Percentiles rank a stretch among this genome's conserved stretches.
phyloP scores from a whole-genome alignment of 352 stramenopile species.

The Pseudoperonospora humuli region DNA sequence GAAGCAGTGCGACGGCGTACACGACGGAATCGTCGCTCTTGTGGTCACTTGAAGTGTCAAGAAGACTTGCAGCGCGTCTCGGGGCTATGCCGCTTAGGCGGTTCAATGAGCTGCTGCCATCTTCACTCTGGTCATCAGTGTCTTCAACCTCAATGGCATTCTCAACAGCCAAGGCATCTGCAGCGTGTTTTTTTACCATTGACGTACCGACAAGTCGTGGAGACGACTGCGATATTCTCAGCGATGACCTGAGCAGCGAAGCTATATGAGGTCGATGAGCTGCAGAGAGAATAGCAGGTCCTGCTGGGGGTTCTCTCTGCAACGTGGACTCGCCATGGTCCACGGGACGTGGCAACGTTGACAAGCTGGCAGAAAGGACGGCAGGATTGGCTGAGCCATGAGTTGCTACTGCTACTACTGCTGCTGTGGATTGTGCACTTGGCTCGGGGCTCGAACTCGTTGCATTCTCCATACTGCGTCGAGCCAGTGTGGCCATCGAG shows the following conservation, averaged over 20 bases:
- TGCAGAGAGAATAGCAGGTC: conserved; percentile 9
- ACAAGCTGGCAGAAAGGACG: conserved; percentile 23
- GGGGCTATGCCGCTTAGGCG: not conserved
- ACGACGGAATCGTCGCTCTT: conserved; percentile 43
- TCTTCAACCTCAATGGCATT: conserved; percentile 11
- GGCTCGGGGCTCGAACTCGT: conserved; percentile 2
- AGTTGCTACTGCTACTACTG: conserved; percentile 5
- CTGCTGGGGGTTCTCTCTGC: conserved; percentile 10
- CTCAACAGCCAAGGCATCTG: not conserved
- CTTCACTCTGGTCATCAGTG: conserved; percentile 6
- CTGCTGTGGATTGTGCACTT: conserved; percentile 1
- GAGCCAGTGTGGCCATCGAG: conserved; percentile 30
- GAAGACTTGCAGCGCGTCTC: conserved; percentile 14
- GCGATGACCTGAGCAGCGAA: conserved; percentile 3
- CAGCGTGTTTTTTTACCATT: conserved; percentile 10
- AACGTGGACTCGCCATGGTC: conserved; percentile 8
- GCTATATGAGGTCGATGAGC: conserved; percentile 7
- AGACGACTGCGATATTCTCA: conserved; percentile 24
- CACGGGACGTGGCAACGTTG: conserved; percentile 11
- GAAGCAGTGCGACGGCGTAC: conserved; percentile 46
- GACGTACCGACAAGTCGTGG: conserved; percentile 16
- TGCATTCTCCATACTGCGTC: conserved; percentile 10
- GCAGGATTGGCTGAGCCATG: conserved; percentile 5
- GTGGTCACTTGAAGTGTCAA: conserved; percentile 19
- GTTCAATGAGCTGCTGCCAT: not conserved